These are phyloP conservation scores for Diaporthe vexans DNA, from an alignment of 2,329 filamentous ascomycete species.

Conservation along the genomic window DNA sequence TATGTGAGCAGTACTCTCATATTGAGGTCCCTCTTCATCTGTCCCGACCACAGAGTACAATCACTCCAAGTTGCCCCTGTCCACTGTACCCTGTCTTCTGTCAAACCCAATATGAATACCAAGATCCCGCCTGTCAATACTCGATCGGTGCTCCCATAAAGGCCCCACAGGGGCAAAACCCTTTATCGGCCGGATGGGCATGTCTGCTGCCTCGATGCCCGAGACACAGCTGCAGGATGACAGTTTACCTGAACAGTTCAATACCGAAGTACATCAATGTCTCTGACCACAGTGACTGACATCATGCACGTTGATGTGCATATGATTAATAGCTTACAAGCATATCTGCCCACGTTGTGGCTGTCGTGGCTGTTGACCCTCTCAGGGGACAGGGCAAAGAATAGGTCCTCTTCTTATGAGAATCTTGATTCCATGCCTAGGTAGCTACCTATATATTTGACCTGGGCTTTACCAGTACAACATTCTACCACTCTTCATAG, in stretches of 20 bases:
- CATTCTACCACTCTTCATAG: too few relatives aligned
- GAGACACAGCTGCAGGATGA: not conserved
- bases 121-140: slow-evolving; percentile 5
- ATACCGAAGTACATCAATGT: not conserved
- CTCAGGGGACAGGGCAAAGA: too few relatives aligned
- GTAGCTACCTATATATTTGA: not conserved
- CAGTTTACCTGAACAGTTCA: not conserved
- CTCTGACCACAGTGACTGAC: not conserved
- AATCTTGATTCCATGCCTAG: not conserved
- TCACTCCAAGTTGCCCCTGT: not conserved
- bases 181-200: not conserved
- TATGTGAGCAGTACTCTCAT: not conserved
- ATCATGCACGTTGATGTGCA: not conserved
- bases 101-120: not conserved
- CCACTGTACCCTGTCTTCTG: not conserved
- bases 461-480: too few relatives aligned
- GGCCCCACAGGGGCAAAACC: not conserved
- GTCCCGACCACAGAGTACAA: not conserved
- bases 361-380: not conserved
- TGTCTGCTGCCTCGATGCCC: not conserved
- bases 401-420: not conserved
- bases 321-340: not conserved
- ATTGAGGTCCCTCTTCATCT: not conserved
- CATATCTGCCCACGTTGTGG: not conserved
- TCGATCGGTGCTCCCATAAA: not conserved